Percentiles rank a stretch among this genome's conserved stretches.
Conservation (phyloP, 768 basidiomycete species). For the Psilocybe sp. region DNA sequence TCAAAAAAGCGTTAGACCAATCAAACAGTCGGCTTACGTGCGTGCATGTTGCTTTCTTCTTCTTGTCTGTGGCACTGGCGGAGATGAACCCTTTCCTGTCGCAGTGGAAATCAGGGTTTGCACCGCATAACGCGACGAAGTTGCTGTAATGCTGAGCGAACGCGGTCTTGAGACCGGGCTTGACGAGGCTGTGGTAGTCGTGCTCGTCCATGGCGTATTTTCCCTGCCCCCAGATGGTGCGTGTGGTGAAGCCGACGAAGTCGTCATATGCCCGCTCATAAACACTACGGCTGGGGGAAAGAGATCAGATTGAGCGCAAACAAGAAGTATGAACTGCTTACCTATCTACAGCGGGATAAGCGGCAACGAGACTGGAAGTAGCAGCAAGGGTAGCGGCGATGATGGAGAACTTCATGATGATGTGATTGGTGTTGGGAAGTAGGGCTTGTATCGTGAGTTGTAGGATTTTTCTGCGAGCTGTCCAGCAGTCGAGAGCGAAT, state of each 20-base stretch:
- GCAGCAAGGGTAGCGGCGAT: background rate
- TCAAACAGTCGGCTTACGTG: background rate
- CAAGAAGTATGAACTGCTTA: background rate
- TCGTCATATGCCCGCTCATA: background rate
- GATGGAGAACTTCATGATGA: background rate
- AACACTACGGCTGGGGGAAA: background rate
- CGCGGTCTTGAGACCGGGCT: background rate
- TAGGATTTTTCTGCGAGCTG: background rate
- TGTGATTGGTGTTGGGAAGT: too few relatives aligned
- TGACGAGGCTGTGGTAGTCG: constrained; percentile 4
- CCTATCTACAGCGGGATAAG: background rate
- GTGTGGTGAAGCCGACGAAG: background rate
- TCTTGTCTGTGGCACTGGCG: background rate
- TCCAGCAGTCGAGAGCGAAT: background rate
- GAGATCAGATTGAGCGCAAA: background rate
- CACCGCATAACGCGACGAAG: constrained; percentile 2
- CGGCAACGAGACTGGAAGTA: background rate
- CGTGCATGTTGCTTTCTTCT: constrained; percentile 2
- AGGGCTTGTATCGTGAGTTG: background rate
- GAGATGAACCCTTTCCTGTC: constrained; percentile 3
- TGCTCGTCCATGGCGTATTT: constrained; percentile 5
- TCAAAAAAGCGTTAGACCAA: background rate
- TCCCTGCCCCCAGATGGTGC: background rate
- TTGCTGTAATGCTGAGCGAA: background rate
- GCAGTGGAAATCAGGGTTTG: constrained; percentile 4